These are phyloP conservation scores for Inonotus obliquus DNA, from an alignment of 1,284 basidiomycete species.

Conservation along the genomic window DNA sequence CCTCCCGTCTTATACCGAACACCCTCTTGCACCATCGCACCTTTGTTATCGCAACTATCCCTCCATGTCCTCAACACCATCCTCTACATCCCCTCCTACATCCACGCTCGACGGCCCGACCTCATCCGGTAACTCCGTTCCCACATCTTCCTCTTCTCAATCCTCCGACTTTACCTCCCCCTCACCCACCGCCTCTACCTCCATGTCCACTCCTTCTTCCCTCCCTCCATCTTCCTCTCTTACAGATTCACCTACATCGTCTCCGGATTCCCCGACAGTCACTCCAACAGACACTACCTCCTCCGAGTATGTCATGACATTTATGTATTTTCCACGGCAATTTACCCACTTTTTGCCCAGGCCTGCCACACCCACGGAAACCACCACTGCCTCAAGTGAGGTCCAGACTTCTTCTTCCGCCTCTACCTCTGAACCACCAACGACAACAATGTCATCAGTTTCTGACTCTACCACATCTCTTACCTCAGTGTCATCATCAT, in stretches of 20 bases:
- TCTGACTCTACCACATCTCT: slow-evolving; percentile 20
- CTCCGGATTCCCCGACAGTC: not conserved
- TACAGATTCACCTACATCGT: slow-evolving; percentile 9
- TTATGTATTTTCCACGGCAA: not conserved
- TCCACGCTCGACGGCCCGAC: slow-evolving; percentile 4
- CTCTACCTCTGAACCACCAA: not conserved
- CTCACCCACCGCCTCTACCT: not conserved
- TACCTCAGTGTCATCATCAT: slow-evolving; percentile 16
- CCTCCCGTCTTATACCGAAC: no score
- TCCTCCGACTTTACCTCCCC: slow-evolving; percentile 15
- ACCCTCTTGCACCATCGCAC: no score
- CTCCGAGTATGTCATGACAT: slow-evolving; percentile 2
- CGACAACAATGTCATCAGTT: slow-evolving; percentile 7
- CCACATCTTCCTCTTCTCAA: slow-evolving; percentile 16
- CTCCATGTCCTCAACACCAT: not conserved
- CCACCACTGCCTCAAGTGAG: slow-evolving; percentile 7
- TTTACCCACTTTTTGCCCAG: not conserved
- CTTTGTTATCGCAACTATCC: no score
- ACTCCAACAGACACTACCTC: not conserved
- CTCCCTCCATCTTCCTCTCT: slow-evolving; percentile 7
- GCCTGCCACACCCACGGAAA: not conserved
- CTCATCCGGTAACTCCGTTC: not conserved
- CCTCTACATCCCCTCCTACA: no score
- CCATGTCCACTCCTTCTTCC: slow-evolving; percentile 5
- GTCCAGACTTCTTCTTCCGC: slow-evolving; percentile 4